Conservation (phyloP, 108 stramenopile genomes). For the Asterionellopsis glacialis region DNA sequence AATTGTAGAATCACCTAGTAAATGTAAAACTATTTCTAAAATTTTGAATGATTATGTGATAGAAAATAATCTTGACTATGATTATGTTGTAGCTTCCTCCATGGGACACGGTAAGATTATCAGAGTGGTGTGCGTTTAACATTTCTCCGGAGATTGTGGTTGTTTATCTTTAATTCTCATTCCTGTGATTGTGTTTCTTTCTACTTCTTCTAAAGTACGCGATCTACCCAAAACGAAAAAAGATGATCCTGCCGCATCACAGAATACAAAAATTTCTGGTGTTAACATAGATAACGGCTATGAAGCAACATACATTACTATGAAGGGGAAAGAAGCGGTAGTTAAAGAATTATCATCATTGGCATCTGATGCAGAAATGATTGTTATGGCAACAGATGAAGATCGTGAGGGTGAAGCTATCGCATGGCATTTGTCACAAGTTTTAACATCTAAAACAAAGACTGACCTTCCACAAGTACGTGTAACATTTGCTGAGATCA, state of each 20-base stretch:
- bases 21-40: slow-evolving; percentile 49
- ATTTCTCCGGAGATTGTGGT: too few relatives aligned
- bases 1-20: slow-evolving; percentile 56
- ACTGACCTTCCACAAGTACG: slow-evolving; percentile 31
- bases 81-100: slow-evolving; percentile 39
- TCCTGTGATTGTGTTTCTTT: too few relatives aligned
- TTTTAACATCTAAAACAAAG: slow-evolving; percentile 9
- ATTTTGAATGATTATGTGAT: slow-evolving; percentile 40
- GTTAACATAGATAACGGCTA: slow-evolving; percentile 54
- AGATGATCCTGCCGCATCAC: neutral
- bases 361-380: slow-evolving; percentile 19
- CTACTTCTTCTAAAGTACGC: neutral
- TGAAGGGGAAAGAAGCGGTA: slow-evolving; percentile 35
- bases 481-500: slow-evolving; percentile 82
- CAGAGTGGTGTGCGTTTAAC: too few relatives aligned
- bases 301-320: slow-evolving; percentile 47
- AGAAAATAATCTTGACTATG: slow-evolving; percentile 25
- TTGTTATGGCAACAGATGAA: slow-evolving; percentile 80
- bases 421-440: slow-evolving; percentile 72
- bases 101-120: slow-evolving; percentile 41
- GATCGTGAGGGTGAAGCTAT: slow-evolving; percentile 92
- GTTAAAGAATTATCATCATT: slow-evolving; percentile 23
- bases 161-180: too few relatives aligned
- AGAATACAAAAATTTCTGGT: slow-evolving; percentile 22
- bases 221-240: neutral